phyloP scores from a whole-genome alignment of 768 basidiomycete species.

The Tricholoma matsutake region DNA sequence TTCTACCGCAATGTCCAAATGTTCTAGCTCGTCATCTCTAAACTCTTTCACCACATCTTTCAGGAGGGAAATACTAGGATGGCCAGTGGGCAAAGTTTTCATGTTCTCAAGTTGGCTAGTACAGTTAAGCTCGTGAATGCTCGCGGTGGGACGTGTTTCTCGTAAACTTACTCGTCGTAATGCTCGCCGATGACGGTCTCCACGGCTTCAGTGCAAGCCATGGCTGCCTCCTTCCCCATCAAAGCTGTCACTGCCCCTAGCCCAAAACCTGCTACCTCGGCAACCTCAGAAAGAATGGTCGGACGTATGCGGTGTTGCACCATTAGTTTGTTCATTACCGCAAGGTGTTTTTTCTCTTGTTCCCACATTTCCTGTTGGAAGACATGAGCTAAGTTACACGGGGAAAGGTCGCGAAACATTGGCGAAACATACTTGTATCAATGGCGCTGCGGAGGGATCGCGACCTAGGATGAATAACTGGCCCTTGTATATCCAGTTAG shows the following conservation, averaged over 20 bases:
- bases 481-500: slow-evolving; percentile 93
- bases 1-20: slow-evolving; percentile 87
- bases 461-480: slow-evolving; percentile 72
- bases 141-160: neutral
- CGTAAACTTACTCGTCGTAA: slow-evolving; percentile 85
- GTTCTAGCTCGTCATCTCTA: slow-evolving; percentile 92
- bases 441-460: slow-evolving; percentile 49
- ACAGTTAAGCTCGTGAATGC: slow-evolving; percentile 2
- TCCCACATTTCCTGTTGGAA: slow-evolving; percentile 91
- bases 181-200: slow-evolving; percentile 98
- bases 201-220: slow-evolving; percentile 98
- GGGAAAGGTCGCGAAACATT: neutral
- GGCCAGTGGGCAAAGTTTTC: slow-evolving; percentile 55
- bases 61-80: slow-evolving; percentile 77
- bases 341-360: slow-evolving; percentile 89
- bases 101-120: slow-evolving; percentile 79
- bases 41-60: slow-evolving; percentile 76
- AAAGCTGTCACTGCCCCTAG: slow-evolving; percentile 83
- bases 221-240: slow-evolving; percentile 89
- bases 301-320: slow-evolving; percentile 82
- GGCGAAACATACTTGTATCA: slow-evolving; percentile 65
- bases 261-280: slow-evolving; percentile 84
- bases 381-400: neutral
- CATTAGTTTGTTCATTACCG: slow-evolving; percentile 82
- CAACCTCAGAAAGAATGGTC: slow-evolving; percentile 78